phyloP scores from a whole-genome alignment of 1,139 yeast genomes.

The Geotrichum cucujoidarum region DNA sequence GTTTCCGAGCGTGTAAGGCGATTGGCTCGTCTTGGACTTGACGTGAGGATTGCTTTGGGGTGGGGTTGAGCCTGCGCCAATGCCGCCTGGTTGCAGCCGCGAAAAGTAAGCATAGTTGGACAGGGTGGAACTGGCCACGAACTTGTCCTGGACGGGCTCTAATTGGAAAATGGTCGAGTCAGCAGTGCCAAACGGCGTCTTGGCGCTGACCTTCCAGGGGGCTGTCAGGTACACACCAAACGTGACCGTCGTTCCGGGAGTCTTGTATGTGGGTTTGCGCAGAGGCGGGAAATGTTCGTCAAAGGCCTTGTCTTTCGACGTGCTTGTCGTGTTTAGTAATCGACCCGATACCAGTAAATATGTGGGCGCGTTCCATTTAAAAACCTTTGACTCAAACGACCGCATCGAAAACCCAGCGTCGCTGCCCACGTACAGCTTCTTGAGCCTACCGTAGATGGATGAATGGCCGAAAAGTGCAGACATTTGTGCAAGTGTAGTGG shows the following conservation, averaged over 20 bases:
- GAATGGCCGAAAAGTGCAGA: conserved; percentile 31
- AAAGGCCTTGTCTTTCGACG: conserved; percentile 26
- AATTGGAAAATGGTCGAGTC: conserved; percentile 55
- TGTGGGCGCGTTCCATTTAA: conserved; percentile 90
- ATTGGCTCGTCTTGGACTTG: conserved; percentile 16
- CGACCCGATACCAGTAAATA: conserved; percentile 61
- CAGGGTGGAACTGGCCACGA: conserved; percentile 29
- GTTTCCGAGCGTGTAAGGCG: conserved; percentile 45
- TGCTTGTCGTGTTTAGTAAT: conserved; percentile 27
- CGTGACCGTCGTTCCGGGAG: conserved; percentile 34
- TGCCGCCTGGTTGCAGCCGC: conserved; percentile 50
- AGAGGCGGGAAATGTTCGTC: conserved; percentile 26
- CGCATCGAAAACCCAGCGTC: conserved; percentile 81
- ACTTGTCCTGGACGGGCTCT: conserved; percentile 60
- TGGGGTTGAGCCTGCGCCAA: conserved; percentile 65
- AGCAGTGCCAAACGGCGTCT: conserved; percentile 63
- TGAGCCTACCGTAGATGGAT: conserved; percentile 39
- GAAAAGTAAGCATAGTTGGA: conserved; percentile 35
- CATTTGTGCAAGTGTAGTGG: conserved; percentile 43
- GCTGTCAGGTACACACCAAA: conserved; percentile 59
- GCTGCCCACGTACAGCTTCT: conserved; percentile 67
- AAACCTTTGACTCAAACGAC: conserved; percentile 74
- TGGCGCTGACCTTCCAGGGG: conserved; percentile 77
- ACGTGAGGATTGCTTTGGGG: conserved; percentile 24
- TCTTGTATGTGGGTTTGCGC: conserved; percentile 20